These are phyloP conservation scores for Lactarius quietus DNA, from an alignment of 768 basidiomycete species.

Conservation along the genomic window DNA sequence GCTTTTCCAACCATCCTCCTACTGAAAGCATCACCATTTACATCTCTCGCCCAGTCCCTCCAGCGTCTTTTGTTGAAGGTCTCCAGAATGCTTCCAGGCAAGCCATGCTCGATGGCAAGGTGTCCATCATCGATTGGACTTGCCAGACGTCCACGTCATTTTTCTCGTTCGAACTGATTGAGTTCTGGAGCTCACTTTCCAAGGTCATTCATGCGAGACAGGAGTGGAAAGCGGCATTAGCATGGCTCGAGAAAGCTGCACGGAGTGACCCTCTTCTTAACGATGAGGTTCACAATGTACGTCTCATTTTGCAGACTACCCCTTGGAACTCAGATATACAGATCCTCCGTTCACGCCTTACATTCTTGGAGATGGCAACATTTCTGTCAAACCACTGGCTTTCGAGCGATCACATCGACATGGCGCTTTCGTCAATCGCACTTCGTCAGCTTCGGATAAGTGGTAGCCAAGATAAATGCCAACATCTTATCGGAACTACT, in stretches of 20 bases:
- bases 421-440: not conserved
- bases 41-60: not conserved
- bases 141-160: not conserved
- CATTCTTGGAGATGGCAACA: not conserved
- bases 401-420: not conserved
- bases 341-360: not conserved
- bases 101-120: not conserved
- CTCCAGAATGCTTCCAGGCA: not conserved
- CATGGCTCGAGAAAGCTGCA: not conserved
- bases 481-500: not conserved
- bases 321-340: not conserved
- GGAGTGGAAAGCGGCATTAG: not conserved
- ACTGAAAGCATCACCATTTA: not conserved
- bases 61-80: not conserved
- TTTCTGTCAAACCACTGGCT: not conserved
- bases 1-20: not conserved
- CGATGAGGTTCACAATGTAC: not conserved
- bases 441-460: not conserved
- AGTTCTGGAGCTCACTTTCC: not conserved
- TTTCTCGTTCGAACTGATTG: not conserved
- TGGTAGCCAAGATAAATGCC: not conserved
- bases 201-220: not conserved
- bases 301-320: not conserved
- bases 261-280: not conserved
- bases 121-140: not conserved